Evolutionary conservation across 495 filamentous ascomycete species (phyloP).

Genomic region (Daldinia concentrica): DNA sequence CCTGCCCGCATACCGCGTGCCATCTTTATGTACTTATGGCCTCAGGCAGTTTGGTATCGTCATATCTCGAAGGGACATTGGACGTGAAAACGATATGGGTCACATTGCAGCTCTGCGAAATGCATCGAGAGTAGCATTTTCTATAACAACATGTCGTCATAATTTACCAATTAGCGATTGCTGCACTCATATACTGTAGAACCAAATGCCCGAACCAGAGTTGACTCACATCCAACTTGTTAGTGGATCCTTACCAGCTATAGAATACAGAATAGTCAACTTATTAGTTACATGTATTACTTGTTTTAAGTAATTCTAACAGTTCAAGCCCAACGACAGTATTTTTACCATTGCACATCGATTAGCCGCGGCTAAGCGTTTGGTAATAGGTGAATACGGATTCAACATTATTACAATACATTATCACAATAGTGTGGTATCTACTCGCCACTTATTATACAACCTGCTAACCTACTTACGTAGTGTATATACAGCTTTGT

Average conservation of each 20-base stretch:
- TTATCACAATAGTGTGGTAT: not conserved
- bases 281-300: slow-evolving; percentile 10
- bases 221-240: slow-evolving; percentile 24
- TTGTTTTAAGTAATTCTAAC: not conserved
- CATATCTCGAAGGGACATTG: slow-evolving; percentile 33
- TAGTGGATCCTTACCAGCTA: slow-evolving; percentile 28
- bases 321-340: not conserved
- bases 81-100: slow-evolving; percentile 29
- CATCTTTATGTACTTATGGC: slow-evolving; percentile 21
- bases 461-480: slow-evolving; percentile 5
- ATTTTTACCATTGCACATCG: not conserved
- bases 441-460: slow-evolving; percentile 22
- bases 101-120: slow-evolving; percentile 31
- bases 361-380: slow-evolving; percentile 7
- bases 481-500: slow-evolving; percentile 21
- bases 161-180: slow-evolving; percentile 30
- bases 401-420: not conserved
- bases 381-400: slow-evolving; percentile 10
- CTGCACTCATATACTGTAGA: slow-evolving; percentile 6
- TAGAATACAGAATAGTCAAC: slow-evolving; percentile 1
- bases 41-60: slow-evolving; percentile 26
- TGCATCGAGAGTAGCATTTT: slow-evolving; percentile 33
- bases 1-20: slow-evolving; percentile 33
- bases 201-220: slow-evolving; percentile 22
- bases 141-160: slow-evolving; percentile 36